Conservation (phyloP, 371 early-diverging fungal species). For the Mucor sp. region DNA sequence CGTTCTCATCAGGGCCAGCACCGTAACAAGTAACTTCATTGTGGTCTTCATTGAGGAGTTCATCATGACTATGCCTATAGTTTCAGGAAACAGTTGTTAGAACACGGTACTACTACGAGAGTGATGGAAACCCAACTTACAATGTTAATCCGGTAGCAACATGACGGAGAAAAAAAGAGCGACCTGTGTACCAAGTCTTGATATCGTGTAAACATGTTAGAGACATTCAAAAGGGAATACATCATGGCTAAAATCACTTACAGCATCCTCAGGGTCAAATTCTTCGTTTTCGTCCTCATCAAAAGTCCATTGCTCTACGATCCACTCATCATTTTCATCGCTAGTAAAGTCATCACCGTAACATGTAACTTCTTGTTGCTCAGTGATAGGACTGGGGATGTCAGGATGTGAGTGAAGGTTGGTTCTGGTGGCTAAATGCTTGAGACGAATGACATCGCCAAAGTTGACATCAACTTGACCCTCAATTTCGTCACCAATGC, state of each 20-base stretch:
- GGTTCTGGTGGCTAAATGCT: constrained; percentile 48
- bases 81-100: not conserved
- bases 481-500: constrained; percentile 29
- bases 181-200: constrained; percentile 54
- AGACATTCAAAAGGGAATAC: not conserved
- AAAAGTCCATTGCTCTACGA: constrained; percentile 48
- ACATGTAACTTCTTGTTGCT: constrained; percentile 65
- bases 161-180: constrained; percentile 55
- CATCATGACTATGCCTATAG: constrained; percentile 48
- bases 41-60: constrained; percentile 34
- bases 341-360: constrained; percentile 48
- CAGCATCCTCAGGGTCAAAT: constrained; percentile 33
- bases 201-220: not conserved
- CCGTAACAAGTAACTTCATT: constrained; percentile 59
- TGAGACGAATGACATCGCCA: constrained; percentile 57
- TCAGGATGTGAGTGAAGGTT: constrained; percentile 64
- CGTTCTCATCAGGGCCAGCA: constrained; percentile 56
- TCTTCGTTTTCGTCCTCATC: constrained; percentile 37
- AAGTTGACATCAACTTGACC: constrained; percentile 50
- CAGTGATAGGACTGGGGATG: constrained; percentile 49
- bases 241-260: constrained; percentile 11
- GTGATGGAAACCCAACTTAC: constrained; percentile 23
- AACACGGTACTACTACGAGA: not conserved
- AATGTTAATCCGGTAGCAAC: constrained; percentile 50
- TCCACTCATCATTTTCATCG: constrained; percentile 68